phyloP scores from a whole-genome alignment of 2,329 filamentous ascomycete genomes.

The Dactylellina sp. region DNA sequence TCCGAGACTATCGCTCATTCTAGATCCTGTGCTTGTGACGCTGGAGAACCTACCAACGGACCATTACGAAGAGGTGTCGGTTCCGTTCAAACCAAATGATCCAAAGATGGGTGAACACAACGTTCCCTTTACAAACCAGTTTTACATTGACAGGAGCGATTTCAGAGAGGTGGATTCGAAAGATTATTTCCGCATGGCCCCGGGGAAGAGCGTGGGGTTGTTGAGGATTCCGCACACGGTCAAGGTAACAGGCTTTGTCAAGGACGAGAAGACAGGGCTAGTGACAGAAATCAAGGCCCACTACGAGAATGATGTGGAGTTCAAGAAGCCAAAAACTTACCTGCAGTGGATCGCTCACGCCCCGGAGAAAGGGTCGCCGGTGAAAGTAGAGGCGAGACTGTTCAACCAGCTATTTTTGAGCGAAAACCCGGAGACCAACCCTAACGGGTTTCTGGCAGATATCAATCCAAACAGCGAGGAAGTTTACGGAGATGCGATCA shows the following conservation, averaged over 20 bases:
- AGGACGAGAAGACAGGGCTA: constrained; percentile 73
- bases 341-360: constrained; percentile 90
- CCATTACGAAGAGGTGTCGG: constrained; percentile 73
- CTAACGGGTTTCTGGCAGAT: constrained; percentile 84
- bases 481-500: constrained; percentile 79
- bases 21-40: constrained; percentile 84
- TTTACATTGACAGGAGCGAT: constrained; percentile 86
- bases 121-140: constrained; percentile 76
- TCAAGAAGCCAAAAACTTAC: constrained; percentile 77
- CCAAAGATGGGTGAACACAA: constrained; percentile 73
- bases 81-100: constrained; percentile 87
- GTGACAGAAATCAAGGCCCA: constrained; percentile 76
- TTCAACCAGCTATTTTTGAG: constrained; percentile 88
- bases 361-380: constrained; percentile 71
- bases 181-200: constrained; percentile 82
- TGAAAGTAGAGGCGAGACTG: constrained; percentile 78
- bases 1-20: constrained; percentile 86
- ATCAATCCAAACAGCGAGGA: constrained; percentile 86
- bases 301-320: constrained; percentile 76
- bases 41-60: constrained; percentile 82
- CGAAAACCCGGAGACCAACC: constrained; percentile 80
- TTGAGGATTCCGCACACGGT: constrained; percentile 78
- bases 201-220: constrained; percentile 79
- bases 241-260: constrained; percentile 75
- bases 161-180: constrained; percentile 79